Evolutionary conservation across 1,284 basidiomycete species (phyloP).

Genomic region (Sporisorium scitamineum): DNA sequence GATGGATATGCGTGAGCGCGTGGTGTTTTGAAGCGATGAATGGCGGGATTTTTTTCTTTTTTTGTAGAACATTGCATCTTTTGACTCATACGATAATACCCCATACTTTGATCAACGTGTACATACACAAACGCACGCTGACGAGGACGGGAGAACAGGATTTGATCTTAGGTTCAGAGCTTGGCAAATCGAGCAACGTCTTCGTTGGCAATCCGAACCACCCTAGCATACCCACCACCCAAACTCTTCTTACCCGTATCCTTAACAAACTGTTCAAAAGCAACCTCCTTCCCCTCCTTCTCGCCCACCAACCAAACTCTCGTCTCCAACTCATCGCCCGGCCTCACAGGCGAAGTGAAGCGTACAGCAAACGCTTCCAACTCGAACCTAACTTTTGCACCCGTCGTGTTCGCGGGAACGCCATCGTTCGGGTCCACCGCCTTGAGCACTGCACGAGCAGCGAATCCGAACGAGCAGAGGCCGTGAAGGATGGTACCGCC

Average conservation of each 20-base stretch:
- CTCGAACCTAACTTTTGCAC: slow-evolving; percentile 15
- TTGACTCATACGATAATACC: background rate
- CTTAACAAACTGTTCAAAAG: slow-evolving; percentile 59
- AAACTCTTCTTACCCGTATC: slow-evolving; percentile 57
- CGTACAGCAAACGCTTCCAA: slow-evolving; percentile 50
- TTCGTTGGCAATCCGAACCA: slow-evolving; percentile 35
- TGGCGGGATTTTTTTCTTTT: too few species aligned
- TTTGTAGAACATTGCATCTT: background rate
- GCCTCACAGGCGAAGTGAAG: slow-evolving; percentile 63
- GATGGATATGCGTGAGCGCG: slow-evolving; percentile 48
- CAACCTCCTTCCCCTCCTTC: slow-evolving; percentile 48
- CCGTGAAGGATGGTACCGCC: slow-evolving; percentile 63
- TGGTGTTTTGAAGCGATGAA: slow-evolving; percentile 24
- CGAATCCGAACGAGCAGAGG: slow-evolving; percentile 61
- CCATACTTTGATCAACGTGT: background rate
- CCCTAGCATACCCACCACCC: slow-evolving; percentile 55
- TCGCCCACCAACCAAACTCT: slow-evolving; percentile 58
- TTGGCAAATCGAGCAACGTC: slow-evolving; percentile 33
- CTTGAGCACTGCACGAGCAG: slow-evolving; percentile 58
- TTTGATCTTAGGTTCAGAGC: slow-evolving; percentile 5
- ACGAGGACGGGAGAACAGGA: background rate
- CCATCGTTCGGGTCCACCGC: slow-evolving; percentile 51
- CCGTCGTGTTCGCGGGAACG: slow-evolving; percentile 31
- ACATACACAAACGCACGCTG: background rate
- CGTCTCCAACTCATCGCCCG: slow-evolving; percentile 60